Base-by-base conservation (phyloP, 108 stramenopile species). In the Fragilaria crotonensis region DNA sequence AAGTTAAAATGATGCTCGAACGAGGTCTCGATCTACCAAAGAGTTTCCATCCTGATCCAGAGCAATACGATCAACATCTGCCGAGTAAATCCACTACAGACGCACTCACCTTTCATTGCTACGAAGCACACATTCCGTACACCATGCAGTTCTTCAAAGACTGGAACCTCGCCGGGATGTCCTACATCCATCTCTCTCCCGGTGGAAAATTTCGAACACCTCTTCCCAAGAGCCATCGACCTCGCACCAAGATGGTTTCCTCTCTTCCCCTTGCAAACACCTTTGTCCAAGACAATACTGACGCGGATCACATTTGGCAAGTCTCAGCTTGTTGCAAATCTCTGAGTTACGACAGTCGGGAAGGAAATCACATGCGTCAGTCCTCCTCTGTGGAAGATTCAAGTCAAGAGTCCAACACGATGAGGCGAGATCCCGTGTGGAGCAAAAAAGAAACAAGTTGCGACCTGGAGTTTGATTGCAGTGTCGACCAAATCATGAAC, bases 71-170 rank as follows among this genome's bases (percentile, higher is more conserved):
- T 64, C 36, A 41, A 41, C 11, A 41, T 41, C 11, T 11, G 11
- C 7, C 14, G 7, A 14, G 11, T 41, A 14, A 41, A 41, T 19
- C 45, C 54, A 68, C 22, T 48, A 54, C 48, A 11, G 69, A 71
- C 9, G 52, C 78, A 2, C 65, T 93, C 33, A 67, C 59, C 48
- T 89, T 89, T 54, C 76, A 84, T 62, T 93, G 87, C 57, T 93
- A 93, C 48, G 91, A 93, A 59, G 91, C 86, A 26, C 91, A 93
- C 52, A 93, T 93, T 46, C 91, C 91, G 0, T 93, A 87, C 67
- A 88, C 88, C 0, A 93, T 93, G 87, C 91, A 93, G 52, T 82
- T 93, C 45, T 93, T 93, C 63, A 93, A 93, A 51, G 83, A 80
- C 28, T 71, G 55, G 41, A 84, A 80, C 46, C 49, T 93, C 52